phyloP scores from a whole-genome alignment of 2,329 filamentous ascomycete species.

The Aspergillus novoparasiticus region DNA sequence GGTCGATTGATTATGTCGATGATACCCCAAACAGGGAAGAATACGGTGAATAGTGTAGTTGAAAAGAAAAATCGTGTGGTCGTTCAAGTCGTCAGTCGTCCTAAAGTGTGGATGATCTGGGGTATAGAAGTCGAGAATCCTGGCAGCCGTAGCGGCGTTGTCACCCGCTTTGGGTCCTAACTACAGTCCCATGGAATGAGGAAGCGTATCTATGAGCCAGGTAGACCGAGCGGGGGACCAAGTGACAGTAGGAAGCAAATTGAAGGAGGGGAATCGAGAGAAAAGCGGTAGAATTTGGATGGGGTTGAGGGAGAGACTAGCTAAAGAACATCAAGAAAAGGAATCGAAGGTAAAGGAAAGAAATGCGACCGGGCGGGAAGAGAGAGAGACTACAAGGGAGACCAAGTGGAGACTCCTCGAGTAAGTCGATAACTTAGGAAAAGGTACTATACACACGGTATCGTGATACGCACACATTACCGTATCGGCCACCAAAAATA shows the following conservation, averaged over 20 bases:
- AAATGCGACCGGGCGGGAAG: neutral
- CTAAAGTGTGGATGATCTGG: neutral
- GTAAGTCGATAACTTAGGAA: neutral
- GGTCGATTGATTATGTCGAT: neutral
- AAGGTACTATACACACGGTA: neutral
- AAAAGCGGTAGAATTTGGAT: neutral
- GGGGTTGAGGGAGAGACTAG: neutral
- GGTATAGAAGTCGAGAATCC: neutral
- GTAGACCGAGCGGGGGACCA: neutral
- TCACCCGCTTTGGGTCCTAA: neutral
- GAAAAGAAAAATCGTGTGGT: slow-evolving; percentile 1
- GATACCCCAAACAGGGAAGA: neutral
- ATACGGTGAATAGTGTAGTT: neutral
- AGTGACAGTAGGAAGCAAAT: neutral
- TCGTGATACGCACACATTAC: neutral
- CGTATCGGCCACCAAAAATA: neutral
- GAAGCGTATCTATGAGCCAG: neutral
- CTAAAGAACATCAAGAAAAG: slow-evolving; percentile 5
- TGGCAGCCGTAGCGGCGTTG: neutral
- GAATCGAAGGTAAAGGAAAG: slow-evolving; percentile 1
- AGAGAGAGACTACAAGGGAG: neutral
- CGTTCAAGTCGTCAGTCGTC: neutral
- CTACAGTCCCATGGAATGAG: neutral
- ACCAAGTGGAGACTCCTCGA: neutral
- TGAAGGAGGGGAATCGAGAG: neutral